Evolutionary conservation across 495 filamentous ascomycete species (phyloP), one percentile per base, ranked within the genome.

Genomic region (Trichocladium uniseriatum): DNA sequence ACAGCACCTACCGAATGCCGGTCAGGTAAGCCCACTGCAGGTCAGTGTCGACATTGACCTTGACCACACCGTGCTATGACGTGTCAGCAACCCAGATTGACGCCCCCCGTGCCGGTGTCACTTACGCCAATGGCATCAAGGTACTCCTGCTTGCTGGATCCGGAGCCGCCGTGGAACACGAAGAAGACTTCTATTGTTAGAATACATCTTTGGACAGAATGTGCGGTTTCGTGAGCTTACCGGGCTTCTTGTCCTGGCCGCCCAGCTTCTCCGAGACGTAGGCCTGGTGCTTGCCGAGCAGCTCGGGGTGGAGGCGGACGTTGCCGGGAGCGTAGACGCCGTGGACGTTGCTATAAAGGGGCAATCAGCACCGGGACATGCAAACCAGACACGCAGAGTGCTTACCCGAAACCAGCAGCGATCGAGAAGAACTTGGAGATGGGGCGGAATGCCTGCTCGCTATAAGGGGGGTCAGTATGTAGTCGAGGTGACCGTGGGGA

Each of bases 311-410:
- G 35, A 97, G 83, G 66, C 83, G 83, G 66, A 97, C 92, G 68
- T 98, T 98, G 54, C 94, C 92, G 48, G 94, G 94, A 74, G 94
- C 91, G 79, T 99, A 97, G 53, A 99, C 92, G 69, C 92, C 92
- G 78, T 99, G 94, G 27, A 97, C 91, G 68, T 99, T 99, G 61
- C 91, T 92, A 34, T 20, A 9, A 36, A 49, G 9, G 13, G 16
- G 41, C 43, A n/a, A 57, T 56, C 19, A 45, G 31, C 16, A 24
- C 15, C n/a, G 15, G 27, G 0, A 11, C 3, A 6, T 21, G 8
- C 11, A 7, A 5, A 10, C n/a, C 29, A 19, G 24, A 3, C 11
- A 11, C 6, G 15, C 5, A 7, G 6, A 29, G 27, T 21, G 19
- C 37, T 7, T 55, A 61, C 52, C 61, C 61, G 76, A 96, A 97